These are phyloP conservation scores for Colletotrichum sp. DNA, from an alignment of 2,329 filamentous ascomycete species.

Conservation along the genomic window DNA sequence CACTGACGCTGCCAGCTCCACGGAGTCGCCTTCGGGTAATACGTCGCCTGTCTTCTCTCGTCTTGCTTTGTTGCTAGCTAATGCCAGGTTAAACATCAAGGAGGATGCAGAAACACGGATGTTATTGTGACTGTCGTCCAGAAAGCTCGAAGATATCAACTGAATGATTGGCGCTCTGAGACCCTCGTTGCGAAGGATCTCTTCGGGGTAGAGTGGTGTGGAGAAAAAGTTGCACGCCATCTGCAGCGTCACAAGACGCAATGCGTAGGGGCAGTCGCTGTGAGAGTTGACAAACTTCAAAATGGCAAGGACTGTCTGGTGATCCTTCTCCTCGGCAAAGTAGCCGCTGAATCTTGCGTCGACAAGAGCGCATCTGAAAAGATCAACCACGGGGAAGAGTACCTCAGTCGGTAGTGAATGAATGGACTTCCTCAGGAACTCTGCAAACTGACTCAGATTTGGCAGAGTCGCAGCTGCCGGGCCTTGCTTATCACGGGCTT, in stretches of 20 bases:
- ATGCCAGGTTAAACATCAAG: conserved; percentile 81
- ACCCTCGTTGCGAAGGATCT: conserved; percentile 57
- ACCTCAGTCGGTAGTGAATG: conserved; percentile 63
- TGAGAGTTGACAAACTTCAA: conserved; percentile 63
- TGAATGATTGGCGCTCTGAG: conserved; percentile 67
- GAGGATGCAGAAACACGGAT: conserved; percentile 83
- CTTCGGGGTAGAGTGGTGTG: conserved; percentile 71
- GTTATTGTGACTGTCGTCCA: conserved; percentile 76
- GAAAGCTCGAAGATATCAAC: conserved; percentile 77
- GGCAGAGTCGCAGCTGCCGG: conserved; percentile 74
- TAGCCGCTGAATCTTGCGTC: conserved; percentile 82
- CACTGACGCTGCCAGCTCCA: conserved; percentile 82
- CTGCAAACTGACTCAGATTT: conserved; percentile 68
- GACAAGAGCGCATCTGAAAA: conserved; percentile 77
- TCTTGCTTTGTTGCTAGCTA: conserved; percentile 71
- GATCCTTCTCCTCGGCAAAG: conserved; percentile 76
- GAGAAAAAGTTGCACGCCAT: conserved; percentile 86
- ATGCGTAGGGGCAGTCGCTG: conserved; percentile 73
- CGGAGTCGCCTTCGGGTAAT: conserved; percentile 72
- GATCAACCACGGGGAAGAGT: conserved; percentile 84
- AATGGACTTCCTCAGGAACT: conserved; percentile 63
- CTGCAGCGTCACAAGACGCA: conserved; percentile 84
- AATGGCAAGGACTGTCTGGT: conserved; percentile 67
- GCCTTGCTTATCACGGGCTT: conserved; percentile 60
- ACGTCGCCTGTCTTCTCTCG: conserved; percentile 60